Percentiles rank a stretch among this genome's conserved stretches.
These are phyloP conservation scores for Phialemoniopsis sp. DNA, from an alignment of 2,329 filamentous ascomycete genomes.

Conservation along the genomic window DNA sequence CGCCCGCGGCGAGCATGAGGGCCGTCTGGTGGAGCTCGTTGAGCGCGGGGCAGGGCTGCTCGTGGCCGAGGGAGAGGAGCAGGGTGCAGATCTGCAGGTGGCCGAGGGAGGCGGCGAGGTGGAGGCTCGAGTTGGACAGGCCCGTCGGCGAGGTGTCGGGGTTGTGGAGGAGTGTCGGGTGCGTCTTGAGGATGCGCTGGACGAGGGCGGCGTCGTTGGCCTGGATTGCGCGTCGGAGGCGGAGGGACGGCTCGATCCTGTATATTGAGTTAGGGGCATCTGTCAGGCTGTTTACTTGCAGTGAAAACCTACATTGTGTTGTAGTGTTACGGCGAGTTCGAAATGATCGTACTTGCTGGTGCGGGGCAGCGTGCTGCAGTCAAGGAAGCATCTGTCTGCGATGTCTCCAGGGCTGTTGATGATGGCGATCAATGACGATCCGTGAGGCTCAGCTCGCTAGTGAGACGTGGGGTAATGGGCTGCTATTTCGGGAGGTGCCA, in stretches of 20 bases:
- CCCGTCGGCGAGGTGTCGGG: slow-evolving; percentile 65
- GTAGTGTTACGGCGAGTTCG: too few species aligned
- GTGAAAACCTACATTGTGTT: too few species aligned
- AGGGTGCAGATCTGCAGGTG: slow-evolving; percentile 64
- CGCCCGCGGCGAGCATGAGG: slow-evolving; percentile 70
- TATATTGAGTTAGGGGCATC: background rate
- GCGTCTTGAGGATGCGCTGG: slow-evolving; percentile 69
- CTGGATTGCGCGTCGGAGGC: slow-evolving; percentile 78
- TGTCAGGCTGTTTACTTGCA: background rate
- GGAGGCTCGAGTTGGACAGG: slow-evolving; percentile 79
- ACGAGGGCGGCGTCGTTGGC: slow-evolving; percentile 69
- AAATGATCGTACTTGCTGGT: too few species aligned
- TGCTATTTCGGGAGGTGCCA: too few species aligned
- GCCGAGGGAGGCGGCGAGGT: slow-evolving; percentile 73
- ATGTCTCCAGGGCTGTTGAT: too few species aligned
- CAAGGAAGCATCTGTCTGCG: too few species aligned
- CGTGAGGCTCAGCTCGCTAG: too few species aligned
- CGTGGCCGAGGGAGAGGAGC: slow-evolving; percentile 72
- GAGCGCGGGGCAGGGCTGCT: slow-evolving; percentile 62
- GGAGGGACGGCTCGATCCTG: slow-evolving; percentile 74
- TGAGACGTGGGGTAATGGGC: too few species aligned
- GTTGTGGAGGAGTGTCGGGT: slow-evolving; percentile 70
- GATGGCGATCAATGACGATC: too few species aligned
- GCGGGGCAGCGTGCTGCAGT: background rate
- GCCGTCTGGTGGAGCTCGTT: slow-evolving; percentile 80